Base-by-base conservation (phyloP, 1,284 basidiomycete genomes). In the Xerocomus amazonicus region DNA sequence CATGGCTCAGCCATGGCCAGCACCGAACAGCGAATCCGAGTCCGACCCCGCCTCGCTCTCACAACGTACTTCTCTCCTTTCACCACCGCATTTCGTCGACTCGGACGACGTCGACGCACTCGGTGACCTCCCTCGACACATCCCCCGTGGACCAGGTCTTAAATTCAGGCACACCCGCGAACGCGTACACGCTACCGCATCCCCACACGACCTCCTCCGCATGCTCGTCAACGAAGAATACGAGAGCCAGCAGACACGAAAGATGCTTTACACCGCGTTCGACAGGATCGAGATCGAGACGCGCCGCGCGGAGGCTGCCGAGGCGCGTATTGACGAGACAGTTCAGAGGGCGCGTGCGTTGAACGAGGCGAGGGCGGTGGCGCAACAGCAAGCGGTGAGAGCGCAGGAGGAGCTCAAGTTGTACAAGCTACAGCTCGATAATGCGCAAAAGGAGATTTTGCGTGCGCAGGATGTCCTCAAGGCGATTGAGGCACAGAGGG, bases 361-460 rank as follows among this genome's bases (percentile, higher is more conserved):
- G 41, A 79, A 79, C 42, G 77, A 82, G n/a, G 75, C 70, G 9
- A 72, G 75, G 41, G 45, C 78, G 3, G 43, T 65, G 8, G 78
- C 80, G 0, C 75, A 83, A 59, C 73, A 77, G 45, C 77, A 82
- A 5, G 73, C 79, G 0, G 53, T 67, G 12, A 75, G 74, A 29
- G 70, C 76, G 3, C 72, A 70, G 29, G 78, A 83, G 48, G 79
- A 84, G 47, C 61, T 85, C 13, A 69, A 74, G 44, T 45, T 85
- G 47, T 84, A 84, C 64, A 80, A 84, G 56, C 58, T 81, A 4
- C 82, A 87, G 64, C 71, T 84, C 29, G 77, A 81, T 27, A 76
- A 76, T 56, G 84, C 84, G 4, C 80, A 82, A 57, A 67, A 70
- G 50, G 84, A 87, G 61, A 79, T 87, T 37, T 54, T 65, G 19